A percentile compares a stretch with the other conserved stretches of the same genome.
Conservation (phyloP, 2,329 filamentous ascomycete species). For the Colletotrichum abscissum region DNA sequence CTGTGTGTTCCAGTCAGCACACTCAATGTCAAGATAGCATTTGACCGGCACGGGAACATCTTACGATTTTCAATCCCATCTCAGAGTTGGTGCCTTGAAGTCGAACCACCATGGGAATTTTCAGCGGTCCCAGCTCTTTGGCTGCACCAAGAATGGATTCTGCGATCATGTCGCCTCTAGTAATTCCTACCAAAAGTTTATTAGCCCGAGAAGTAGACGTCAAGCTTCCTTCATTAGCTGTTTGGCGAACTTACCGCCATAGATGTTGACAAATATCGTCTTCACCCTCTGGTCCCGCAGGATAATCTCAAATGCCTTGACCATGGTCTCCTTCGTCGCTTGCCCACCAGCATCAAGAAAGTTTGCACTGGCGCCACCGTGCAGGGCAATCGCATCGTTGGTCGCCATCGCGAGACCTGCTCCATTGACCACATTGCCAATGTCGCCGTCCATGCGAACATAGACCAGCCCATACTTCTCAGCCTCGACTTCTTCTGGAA, state of each 20-base stretch:
- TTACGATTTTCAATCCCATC: constrained; percentile 52
- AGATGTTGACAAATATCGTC: constrained; percentile 72
- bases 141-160: constrained; percentile 58
- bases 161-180: constrained; percentile 62
- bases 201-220: constrained; percentile 36
- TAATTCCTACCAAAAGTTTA: constrained; percentile 50
- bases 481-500: constrained; percentile 50
- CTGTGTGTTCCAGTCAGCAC: constrained; percentile 36
- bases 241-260: constrained; percentile 45
- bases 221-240: neutral
- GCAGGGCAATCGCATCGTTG: constrained; percentile 78
- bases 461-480: constrained; percentile 80
- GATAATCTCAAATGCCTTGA: constrained; percentile 79
- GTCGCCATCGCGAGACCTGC: constrained; percentile 94
- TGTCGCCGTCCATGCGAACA: constrained; percentile 70
- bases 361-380: constrained; percentile 79
- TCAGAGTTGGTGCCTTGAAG: constrained; percentile 60
- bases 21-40: too few species aligned
- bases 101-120: constrained; percentile 57
- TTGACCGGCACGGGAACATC: constrained; percentile 30
- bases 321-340: constrained; percentile 84
- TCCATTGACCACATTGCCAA: constrained; percentile 89
- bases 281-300: constrained; percentile 77
- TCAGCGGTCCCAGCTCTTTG: constrained; percentile 47
- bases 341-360: constrained; percentile 93